These are phyloP conservation scores for Candolleomyces eurysporus DNA, from an alignment of 768 basidiomycete species.

Conservation along the genomic window DNA sequence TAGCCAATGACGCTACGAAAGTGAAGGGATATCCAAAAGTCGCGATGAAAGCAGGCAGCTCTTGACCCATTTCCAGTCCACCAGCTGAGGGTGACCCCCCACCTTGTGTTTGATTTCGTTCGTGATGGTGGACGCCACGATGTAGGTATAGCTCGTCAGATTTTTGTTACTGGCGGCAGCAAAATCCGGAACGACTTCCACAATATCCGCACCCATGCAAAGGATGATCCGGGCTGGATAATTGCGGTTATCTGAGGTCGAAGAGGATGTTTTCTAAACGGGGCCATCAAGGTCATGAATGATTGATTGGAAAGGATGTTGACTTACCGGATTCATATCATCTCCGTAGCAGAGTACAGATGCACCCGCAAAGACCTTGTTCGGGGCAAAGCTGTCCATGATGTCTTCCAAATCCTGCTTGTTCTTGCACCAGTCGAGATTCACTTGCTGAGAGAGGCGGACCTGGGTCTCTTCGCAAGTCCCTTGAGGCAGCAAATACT, in stretches of 20 bases:
- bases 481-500: slow-evolving; percentile 62
- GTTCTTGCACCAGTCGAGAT: slow-evolving; percentile 46
- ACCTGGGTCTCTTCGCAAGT: slow-evolving; percentile 35
- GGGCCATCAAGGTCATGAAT: neutral
- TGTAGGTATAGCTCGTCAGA: slow-evolving; percentile 49
- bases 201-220: slow-evolving; percentile 71
- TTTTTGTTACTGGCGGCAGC: slow-evolving; percentile 35
- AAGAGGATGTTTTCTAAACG: slow-evolving; percentile 23
- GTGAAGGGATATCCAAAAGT: slow-evolving; percentile 34
- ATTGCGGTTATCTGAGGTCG: slow-evolving; percentile 35
- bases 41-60: slow-evolving; percentile 69
- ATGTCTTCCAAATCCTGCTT: slow-evolving; percentile 54
- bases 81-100: slow-evolving; percentile 17
- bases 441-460: slow-evolving; percentile 45
- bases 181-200: slow-evolving; percentile 61
- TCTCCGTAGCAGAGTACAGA: slow-evolving; percentile 59
- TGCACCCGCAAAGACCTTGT: slow-evolving; percentile 54
- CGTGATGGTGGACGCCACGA: slow-evolving; percentile 44
- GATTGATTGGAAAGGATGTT: slow-evolving; percentile 14
- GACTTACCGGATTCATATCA: slow-evolving; percentile 45
- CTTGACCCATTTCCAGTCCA: slow-evolving; percentile 73
- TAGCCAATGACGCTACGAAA: slow-evolving; percentile 19
- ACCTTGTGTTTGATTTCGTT: slow-evolving; percentile 17
- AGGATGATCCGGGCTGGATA: slow-evolving; percentile 63
- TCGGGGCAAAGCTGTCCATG: slow-evolving; percentile 53